Base-by-base conservation (phyloP, 805 yeast species). In the Ogataea methanolica region DNA sequence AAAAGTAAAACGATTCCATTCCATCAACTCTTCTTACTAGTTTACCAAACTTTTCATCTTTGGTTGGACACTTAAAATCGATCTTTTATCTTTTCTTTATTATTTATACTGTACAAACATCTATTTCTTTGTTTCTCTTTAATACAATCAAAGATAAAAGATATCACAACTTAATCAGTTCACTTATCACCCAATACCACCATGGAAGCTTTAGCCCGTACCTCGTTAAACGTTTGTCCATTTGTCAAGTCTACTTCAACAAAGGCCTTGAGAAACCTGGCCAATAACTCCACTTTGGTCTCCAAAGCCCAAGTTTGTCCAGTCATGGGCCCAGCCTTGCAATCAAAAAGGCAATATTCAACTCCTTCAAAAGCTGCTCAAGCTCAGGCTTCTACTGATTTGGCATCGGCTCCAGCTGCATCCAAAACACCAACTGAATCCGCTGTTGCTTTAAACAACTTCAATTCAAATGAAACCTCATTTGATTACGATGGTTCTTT, bases 261-360 rank as follows among this genome's bases (percentile, higher is more conserved):
- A 19, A 71, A 79, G 43, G 74, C 83, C 15, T 71, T 88, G 62
- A 80, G 85, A 59, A 71, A 74, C 53, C 62, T 86, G 55, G 74
- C 83, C 44, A 63, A 65, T 19, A 56, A 63, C 47, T 62, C 76
- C 33, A 60, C 68, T 23, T 76, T 85, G 62, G 71, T 75, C 41
- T 60, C 68, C 40, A 79, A 78, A 53, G 96, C 96, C 45, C 67
- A 76, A 40, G 78, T 75, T 51, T 91, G 98, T 67, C 98, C 98
- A n/a, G 85, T 90, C 47, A 87, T 90, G 85, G 88, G 88, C 23
- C 82, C 83, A 44, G 96, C 96, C 35, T 68, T 89, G 45, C 62
- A 62, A 54, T 60, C 67, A 38, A 59, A 56, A 43, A 72, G 77
- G 66, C 19, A 50, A 42, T 78, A 78, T 58, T 73, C 82, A 12